Conservation (phyloP, 768 basidiomycete genomes). For the Phaffia tasmanica region DNA sequence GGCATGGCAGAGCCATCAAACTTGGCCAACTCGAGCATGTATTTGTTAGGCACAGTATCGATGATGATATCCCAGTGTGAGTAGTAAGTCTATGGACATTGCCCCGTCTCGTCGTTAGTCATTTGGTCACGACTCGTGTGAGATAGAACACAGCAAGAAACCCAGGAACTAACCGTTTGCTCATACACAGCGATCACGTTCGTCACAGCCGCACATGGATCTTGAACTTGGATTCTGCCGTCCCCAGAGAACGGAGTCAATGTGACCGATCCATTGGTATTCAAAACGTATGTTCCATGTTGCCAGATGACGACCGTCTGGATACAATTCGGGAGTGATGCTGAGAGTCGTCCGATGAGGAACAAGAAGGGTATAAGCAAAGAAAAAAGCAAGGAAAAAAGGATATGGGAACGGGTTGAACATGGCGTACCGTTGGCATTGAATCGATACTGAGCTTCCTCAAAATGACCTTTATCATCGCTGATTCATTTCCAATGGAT, state of each 20-base stretch:
- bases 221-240: slow-evolving; percentile 89
- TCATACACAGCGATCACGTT: slow-evolving; percentile 81
- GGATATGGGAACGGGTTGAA: no score
- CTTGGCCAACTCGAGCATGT: slow-evolving; percentile 63
- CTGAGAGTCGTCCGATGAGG: slow-evolving; percentile 38
- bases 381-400: neutral
- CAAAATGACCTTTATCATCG: slow-evolving; percentile 64
- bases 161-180: slow-evolving; percentile 46
- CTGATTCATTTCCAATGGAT: slow-evolving; percentile 37
- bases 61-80: slow-evolving; percentile 59
- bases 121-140: neutral
- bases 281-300: slow-evolving; percentile 64
- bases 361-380: slow-evolving; percentile 13
- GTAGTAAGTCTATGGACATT: slow-evolving; percentile 31
- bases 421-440: slow-evolving; percentile 68
- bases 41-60: slow-evolving; percentile 44
- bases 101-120: no score
- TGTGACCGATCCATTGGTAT: slow-evolving; percentile 67
- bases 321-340: slow-evolving; percentile 75
- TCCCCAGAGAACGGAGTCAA: slow-evolving; percentile 60
- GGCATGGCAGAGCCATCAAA: slow-evolving; percentile 68
- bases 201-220: slow-evolving; percentile 77
- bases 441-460: slow-evolving; percentile 84
- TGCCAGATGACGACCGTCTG: slow-evolving; percentile 78
- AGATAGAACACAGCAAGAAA: neutral